Percentiles rank a stretch among this genome's conserved stretches.
phyloP scores from a whole-genome alignment of 2,329 filamentous ascomycete species.

The Macrophomina pseudophaseolina region DNA sequence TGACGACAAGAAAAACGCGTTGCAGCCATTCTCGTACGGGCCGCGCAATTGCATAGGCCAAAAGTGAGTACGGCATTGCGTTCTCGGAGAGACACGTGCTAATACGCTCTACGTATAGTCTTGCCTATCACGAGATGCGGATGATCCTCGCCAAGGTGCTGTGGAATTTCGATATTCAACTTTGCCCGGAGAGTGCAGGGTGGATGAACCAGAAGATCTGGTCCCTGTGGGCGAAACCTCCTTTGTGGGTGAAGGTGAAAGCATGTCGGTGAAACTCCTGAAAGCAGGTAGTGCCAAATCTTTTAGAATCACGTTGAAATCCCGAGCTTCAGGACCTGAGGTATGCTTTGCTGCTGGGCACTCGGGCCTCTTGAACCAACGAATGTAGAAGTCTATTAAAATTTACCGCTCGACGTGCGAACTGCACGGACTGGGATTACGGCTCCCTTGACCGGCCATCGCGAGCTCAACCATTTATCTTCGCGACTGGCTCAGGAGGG shows the following conservation, averaged over 20 bases:
- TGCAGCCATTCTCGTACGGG: conserved; percentile 53
- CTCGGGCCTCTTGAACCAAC: too few relatives aligned
- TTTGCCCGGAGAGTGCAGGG: conserved; percentile 39
- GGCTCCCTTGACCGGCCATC: too few relatives aligned
- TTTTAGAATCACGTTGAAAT: too few relatives aligned
- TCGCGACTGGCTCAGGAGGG: too few relatives aligned
- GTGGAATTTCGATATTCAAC: conserved; percentile 46
- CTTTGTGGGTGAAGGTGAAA: conserved; percentile 39
- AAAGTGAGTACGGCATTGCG: conserved; percentile 34
- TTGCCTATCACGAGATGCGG: conserved; percentile 49
- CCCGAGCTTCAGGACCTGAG: too few relatives aligned
- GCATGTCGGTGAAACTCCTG: not conserved
- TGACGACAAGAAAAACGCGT: conserved; percentile 38
- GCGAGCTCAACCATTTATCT: too few relatives aligned
- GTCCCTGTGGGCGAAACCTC: conserved; percentile 45
- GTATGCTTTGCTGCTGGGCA: too few relatives aligned
- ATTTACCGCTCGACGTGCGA: too few relatives aligned
- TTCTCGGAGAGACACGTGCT: not conserved
- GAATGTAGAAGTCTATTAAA: too few relatives aligned
- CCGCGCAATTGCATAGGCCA: conserved; percentile 46
- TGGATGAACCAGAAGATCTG: conserved; percentile 41
- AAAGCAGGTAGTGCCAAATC: too few relatives aligned
- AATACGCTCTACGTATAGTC: conserved; percentile 28
- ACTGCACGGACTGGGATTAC: too few relatives aligned
- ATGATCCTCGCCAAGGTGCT: conserved; percentile 46